These are phyloP conservation scores for Coemansia sp. DNA, from an alignment of 192 early-diverging fungal genomes.

Conservation along the genomic window DNA sequence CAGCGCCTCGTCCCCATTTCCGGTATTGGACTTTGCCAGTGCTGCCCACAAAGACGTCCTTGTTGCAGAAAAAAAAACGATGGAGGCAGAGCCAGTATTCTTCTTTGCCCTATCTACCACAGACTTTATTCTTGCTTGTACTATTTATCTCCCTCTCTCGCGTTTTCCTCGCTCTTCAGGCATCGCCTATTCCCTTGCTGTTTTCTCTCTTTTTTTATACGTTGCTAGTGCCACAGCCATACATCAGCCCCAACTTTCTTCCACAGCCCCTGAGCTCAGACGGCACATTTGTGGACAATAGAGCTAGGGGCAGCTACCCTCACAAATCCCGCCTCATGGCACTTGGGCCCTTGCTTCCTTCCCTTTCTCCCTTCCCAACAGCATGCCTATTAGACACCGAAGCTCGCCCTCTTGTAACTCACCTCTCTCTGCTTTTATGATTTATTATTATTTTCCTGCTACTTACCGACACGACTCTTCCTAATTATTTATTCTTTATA, in stretches of 20 bases:
- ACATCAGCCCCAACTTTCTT: background rate
- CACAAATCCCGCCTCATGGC: slow-evolving; percentile 2
- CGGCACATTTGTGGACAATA: slow-evolving; percentile 2
- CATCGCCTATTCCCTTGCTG: background rate
- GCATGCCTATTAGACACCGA: background rate
- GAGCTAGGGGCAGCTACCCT: background rate
- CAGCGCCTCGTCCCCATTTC: slow-evolving; percentile 7
- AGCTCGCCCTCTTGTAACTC: background rate
- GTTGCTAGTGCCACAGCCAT: background rate
- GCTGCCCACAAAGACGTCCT: background rate
- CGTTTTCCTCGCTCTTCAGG: background rate
- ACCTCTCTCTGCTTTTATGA: background rate
- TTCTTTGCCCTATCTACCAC: background rate
- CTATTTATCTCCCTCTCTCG: background rate
- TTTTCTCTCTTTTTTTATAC: background rate
- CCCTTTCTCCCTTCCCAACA: background rate
- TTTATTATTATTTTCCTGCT: background rate
- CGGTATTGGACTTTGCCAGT: background rate
- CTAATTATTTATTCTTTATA: background rate
- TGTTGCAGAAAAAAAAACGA: background rate
- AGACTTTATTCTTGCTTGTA: background rate
- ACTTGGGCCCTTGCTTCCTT: background rate
- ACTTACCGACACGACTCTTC: background rate
- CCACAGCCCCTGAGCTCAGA: background rate
- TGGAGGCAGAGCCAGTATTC: background rate